Percentiles rank a stretch among this genome's conserved stretches.
phyloP scores from a whole-genome alignment of 2,329 filamentous ascomycete species.

The Colletotrichum truncatum region DNA sequence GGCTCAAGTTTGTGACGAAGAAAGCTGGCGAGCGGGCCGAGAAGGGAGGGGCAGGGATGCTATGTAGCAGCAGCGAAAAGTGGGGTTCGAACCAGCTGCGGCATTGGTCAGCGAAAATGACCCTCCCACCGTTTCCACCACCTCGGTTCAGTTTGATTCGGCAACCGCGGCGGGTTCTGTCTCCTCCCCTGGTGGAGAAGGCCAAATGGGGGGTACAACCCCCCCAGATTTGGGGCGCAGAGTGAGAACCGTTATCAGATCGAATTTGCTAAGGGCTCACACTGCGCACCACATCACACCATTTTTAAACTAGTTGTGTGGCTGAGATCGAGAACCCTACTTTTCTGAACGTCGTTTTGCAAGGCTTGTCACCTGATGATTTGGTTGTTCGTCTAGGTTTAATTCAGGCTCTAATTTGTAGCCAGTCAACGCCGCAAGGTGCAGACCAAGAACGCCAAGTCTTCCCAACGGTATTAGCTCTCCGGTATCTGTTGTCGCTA shows the following conservation, averaged over 20 bases:
- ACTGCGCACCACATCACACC: not conserved
- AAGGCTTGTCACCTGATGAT: too few species aligned
- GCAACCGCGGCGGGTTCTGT: conserved; percentile 14
- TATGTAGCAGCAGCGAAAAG: not conserved
- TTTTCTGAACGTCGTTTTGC: too few species aligned
- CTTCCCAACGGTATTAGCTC: too few species aligned
- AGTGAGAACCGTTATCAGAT: conserved; percentile 30
- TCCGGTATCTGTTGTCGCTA: too few species aligned
- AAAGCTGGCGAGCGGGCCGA: not conserved
- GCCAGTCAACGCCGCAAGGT: too few species aligned
- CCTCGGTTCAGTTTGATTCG: conserved; percentile 27
- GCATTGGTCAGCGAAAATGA: not conserved
- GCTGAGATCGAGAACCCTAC: too few species aligned
- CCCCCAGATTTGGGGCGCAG: conserved; percentile 19
- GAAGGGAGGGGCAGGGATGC: not conserved
- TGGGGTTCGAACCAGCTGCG: not conserved
- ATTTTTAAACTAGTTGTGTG: not conserved
- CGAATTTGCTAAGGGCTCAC: not conserved
- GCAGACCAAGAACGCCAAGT: too few species aligned
- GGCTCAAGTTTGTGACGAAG: not conserved
- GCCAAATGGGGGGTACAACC: too few species aligned
- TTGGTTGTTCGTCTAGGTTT: too few species aligned
- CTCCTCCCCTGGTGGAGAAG: too few species aligned
- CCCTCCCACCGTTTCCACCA: not conserved
- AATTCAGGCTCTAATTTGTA: too few species aligned